These are phyloP conservation scores for Candida oleophila DNA, from an alignment of 805 yeast species.

Conservation along the genomic window DNA sequence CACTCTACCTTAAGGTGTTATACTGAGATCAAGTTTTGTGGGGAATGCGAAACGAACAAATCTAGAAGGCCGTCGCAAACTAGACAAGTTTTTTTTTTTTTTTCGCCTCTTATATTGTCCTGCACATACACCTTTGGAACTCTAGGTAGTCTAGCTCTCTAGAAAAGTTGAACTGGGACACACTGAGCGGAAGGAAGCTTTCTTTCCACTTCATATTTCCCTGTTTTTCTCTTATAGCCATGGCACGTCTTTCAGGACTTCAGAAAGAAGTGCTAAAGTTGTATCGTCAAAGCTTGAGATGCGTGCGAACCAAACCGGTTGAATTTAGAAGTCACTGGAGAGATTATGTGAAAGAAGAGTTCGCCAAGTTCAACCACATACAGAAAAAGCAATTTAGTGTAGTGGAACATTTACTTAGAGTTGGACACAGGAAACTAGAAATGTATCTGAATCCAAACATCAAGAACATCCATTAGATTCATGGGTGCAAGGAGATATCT, in stretches of 20 bases:
- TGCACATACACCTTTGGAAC: too few relatives aligned
- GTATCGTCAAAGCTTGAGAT: constrained; percentile 49
- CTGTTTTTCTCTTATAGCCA: constrained; percentile 7
- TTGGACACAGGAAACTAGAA: constrained; percentile 71
- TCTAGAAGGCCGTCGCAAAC: too few relatives aligned
- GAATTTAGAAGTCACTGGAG: constrained; percentile 45
- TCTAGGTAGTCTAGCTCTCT: too few relatives aligned
- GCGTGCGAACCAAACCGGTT: constrained; percentile 44
- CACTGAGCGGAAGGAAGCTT: too few relatives aligned
- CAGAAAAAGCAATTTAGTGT: constrained; percentile 81
- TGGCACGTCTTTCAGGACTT: constrained; percentile 43
- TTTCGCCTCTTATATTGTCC: too few relatives aligned
- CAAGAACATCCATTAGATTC: constrained; percentile 58
- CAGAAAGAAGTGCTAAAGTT: constrained; percentile 48
- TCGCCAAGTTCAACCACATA: constrained; percentile 52
- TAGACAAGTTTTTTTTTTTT: too few relatives aligned
- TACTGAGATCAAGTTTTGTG: too few relatives aligned
- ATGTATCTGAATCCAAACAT: constrained; percentile 70
- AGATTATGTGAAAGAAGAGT: constrained; percentile 57
- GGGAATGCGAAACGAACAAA: too few relatives aligned
- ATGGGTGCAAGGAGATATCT: too few relatives aligned
- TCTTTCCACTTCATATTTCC: not conserved
- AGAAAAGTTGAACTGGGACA: too few relatives aligned
- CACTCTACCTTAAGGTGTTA: too few relatives aligned
- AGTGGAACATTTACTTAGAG: constrained; percentile 78